These are phyloP conservation scores for Nothophoma quercina DNA, from an alignment of 2,329 filamentous ascomycete species.

Conservation along the genomic window DNA sequence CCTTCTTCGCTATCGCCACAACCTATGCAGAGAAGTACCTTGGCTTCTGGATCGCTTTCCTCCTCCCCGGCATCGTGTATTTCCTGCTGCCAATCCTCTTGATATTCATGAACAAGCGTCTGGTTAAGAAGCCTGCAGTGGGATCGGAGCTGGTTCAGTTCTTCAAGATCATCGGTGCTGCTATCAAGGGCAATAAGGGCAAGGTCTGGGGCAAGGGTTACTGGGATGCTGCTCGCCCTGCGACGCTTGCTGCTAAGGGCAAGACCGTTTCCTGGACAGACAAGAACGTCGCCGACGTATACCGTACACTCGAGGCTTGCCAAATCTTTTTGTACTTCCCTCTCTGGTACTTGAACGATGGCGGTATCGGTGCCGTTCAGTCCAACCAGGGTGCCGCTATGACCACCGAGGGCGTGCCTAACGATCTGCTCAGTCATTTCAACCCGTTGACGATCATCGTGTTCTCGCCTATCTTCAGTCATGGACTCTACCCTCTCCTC, in stretches of 20 bases:
- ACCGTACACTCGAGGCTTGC: conserved; percentile 39
- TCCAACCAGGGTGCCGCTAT: conserved; percentile 52
- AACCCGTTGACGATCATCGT: conserved; percentile 21
- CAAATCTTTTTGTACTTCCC: conserved; percentile 41
- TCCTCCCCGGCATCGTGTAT: conserved; percentile 45
- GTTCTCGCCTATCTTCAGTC: conserved; percentile 56
- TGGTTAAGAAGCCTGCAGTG: conserved; percentile 40
- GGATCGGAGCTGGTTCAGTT: conserved; percentile 46
- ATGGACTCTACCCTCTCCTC: conserved; percentile 58
- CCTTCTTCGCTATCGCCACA: conserved; percentile 17
- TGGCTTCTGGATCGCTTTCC: conserved; percentile 51
- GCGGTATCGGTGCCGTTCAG: conserved; percentile 60
- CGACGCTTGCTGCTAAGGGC: conserved; percentile 19
- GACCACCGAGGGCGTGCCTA: conserved; percentile 20
- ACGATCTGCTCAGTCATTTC: conserved; percentile 19
- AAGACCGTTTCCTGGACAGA: conserved; percentile 38
- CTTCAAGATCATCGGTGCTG: conserved; percentile 43
- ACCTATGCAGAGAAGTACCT: conserved; percentile 54
- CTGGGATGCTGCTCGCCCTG: conserved; percentile 47
- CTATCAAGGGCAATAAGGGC: conserved; percentile 46
- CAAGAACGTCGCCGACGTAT: conserved; percentile 17
- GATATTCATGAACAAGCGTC: conserved; percentile 44
- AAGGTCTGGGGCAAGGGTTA: conserved; percentile 44
- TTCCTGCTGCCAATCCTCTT: conserved; percentile 38
- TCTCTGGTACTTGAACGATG: conserved; percentile 48